phyloP scores from a whole-genome alignment of 805 yeast genomes.

The Torulaspora microellipsoides region DNA sequence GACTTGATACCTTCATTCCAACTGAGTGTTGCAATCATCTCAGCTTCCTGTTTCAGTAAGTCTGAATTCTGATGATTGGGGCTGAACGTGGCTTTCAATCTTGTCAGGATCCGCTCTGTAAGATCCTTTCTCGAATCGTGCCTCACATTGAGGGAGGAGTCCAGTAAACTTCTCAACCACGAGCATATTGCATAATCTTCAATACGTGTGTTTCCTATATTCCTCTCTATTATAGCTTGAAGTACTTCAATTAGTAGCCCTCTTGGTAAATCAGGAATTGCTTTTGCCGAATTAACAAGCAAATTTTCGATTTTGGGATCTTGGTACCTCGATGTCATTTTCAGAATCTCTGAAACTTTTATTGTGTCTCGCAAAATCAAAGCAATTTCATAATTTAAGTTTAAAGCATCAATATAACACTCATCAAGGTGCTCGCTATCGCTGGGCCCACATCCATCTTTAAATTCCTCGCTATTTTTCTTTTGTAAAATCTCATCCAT shows the following conservation, averaged over 20 bases:
- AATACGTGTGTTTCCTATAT: conserved; percentile 13
- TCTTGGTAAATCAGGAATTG: conserved; percentile 16
- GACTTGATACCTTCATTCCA: conserved; percentile 39
- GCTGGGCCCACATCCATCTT: conserved; percentile 10
- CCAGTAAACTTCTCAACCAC: conserved; percentile 31
- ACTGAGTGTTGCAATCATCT: conserved; percentile 35
- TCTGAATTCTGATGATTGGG: background rate
- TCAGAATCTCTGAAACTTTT: conserved; percentile 20
- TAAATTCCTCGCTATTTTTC: conserved; percentile 10
- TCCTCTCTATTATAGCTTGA: conserved; percentile 21
- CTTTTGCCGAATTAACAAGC: conserved; percentile 18
- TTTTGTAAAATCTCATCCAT: conserved; percentile 7
- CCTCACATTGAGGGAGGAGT: conserved; percentile 3
- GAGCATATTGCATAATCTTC: conserved; percentile 22
- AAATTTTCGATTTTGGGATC: conserved; percentile 22
- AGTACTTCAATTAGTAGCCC: conserved; percentile 19
- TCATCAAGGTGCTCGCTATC: conserved; percentile 15
- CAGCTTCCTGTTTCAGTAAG: conserved; percentile 29
- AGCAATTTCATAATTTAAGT: conserved; percentile 26
- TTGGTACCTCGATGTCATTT: conserved; percentile 13
- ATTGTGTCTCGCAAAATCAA: conserved; percentile 22
- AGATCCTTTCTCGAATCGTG: background rate
- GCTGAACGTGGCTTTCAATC: conserved; percentile 1
- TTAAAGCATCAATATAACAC: conserved; percentile 22
- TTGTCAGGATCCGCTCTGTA: conserved; percentile 4